Conservation (phyloP, 2,329 filamentous ascomycete species). For the Drechslerella dactyloides region DNA sequence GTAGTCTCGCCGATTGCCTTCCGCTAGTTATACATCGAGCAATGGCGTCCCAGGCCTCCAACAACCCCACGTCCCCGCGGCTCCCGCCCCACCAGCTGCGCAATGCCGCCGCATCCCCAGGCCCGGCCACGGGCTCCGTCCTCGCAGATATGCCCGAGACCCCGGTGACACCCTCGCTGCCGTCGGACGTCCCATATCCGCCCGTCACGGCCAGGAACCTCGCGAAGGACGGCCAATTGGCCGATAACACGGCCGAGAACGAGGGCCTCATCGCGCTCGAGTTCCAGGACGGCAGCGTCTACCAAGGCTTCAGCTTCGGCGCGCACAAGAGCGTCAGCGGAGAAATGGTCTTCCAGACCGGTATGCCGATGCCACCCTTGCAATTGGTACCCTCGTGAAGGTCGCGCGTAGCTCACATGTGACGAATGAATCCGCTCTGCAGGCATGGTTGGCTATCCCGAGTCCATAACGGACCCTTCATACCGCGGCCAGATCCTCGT, state of each 20-base stretch:
- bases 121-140: constrained; percentile 41
- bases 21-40: constrained; percentile 8
- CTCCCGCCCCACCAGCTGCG: constrained; percentile 49
- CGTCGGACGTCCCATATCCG: constrained; percentile 29
- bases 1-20: not conserved
- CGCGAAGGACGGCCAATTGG: constrained; percentile 51
- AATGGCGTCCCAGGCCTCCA: constrained; percentile 44
- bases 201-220: constrained; percentile 69
- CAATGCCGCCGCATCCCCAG: constrained; percentile 44
- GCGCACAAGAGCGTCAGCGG: constrained; percentile 92
- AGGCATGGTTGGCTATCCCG: constrained; percentile 81
- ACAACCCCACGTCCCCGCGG: constrained; percentile 50
- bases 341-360: constrained; percentile 98
- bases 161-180: constrained; percentile 11
- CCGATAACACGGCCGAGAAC: constrained; percentile 59
- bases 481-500: constrained; percentile 94
- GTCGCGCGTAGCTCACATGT: constrained; percentile 16
- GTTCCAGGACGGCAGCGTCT: constrained; percentile 87
- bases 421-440: constrained; percentile 2
- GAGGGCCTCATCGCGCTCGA: constrained; percentile 81
- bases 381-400: not conserved
- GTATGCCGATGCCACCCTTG: constrained; percentile 66
- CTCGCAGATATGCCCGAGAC: constrained; percentile 45
- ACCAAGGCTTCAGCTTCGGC: constrained; percentile 95
- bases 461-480: constrained; percentile 86